A percentile compares a stretch with the other conserved stretches of the same genome.
Evolutionary conservation across 2,329 filamentous ascomycete genomes (phyloP).

Genomic region (Penicillium decumbens): DNA sequence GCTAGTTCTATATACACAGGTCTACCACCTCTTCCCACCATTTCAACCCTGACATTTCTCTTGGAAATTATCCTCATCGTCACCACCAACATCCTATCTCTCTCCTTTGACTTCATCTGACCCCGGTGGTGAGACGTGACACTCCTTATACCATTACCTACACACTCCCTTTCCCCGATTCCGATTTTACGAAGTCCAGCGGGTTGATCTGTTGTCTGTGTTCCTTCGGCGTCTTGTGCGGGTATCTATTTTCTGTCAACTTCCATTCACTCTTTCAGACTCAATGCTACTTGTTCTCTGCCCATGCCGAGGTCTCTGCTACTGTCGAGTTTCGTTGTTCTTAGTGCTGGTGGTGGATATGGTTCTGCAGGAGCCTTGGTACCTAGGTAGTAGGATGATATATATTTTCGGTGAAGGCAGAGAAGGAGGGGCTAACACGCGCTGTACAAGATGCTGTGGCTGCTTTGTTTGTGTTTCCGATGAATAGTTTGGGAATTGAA

Average conservation of each 20-base stretch:
- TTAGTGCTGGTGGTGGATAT: not conserved
- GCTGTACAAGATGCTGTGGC: conserved; percentile 14
- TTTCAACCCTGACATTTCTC: conserved; percentile 5
- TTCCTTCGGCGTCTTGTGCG: conserved; percentile 19
- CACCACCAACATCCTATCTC: conserved; percentile 1
- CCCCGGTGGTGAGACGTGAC: conserved; percentile 12
- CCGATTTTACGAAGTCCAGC: conserved; percentile 24
- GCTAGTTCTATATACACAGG: conserved; percentile 36
- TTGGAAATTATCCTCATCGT: conserved; percentile 3
- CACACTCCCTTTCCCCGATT: conserved; percentile 19
- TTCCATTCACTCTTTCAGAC: conserved; percentile 22
- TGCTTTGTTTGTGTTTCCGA: conserved; percentile 11
- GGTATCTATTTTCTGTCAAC: conserved; percentile 12
- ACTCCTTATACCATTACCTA: conserved; percentile 17
- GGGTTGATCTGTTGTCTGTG: conserved; percentile 20
- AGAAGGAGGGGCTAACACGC: conserved; percentile 1
- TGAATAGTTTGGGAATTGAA: conserved; percentile 18
- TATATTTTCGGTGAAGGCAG: conserved; percentile 13
- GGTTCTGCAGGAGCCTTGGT: not conserved
- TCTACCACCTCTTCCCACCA: not conserved
- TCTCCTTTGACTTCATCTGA: conserved; percentile 1
- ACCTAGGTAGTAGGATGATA: conserved; percentile 5
- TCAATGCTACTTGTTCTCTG: conserved; percentile 17
- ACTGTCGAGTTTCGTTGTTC: conserved; percentile 6
- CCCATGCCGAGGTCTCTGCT: conserved; percentile 5